Percentiles rank a stretch among this genome's conserved stretches.
These are phyloP conservation scores for Darksidea phi DNA, from an alignment of 495 filamentous ascomycete species.

Conservation along the genomic window DNA sequence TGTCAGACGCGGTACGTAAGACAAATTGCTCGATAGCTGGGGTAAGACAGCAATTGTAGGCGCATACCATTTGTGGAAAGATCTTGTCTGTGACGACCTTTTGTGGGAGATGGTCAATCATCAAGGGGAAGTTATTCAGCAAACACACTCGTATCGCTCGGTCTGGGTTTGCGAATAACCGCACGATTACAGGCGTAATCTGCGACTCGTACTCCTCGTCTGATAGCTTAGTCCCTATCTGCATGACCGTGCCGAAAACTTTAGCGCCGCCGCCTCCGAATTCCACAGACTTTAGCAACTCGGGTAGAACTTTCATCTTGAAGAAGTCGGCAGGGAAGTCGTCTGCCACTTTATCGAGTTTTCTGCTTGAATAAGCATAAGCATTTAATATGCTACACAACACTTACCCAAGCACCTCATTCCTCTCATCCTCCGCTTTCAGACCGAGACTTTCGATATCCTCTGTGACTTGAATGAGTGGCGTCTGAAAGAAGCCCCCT, in stretches of 20 bases:
- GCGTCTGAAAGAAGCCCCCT: slow-evolving; percentile 87
- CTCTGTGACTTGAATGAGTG: slow-evolving; percentile 85
- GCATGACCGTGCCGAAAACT: slow-evolving; percentile 82
- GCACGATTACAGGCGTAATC: slow-evolving; percentile 81
- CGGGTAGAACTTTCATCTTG: slow-evolving; percentile 92
- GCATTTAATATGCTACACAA: slow-evolving; percentile 11
- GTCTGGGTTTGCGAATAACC: slow-evolving; percentile 88
- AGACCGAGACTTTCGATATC: slow-evolving; percentile 88
- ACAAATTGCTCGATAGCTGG: too few relatives aligned
- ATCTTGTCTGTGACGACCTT: slow-evolving; percentile 95
- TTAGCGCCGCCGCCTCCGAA: slow-evolving; percentile 96
- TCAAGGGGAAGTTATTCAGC: slow-evolving; percentile 80
- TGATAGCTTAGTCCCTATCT: slow-evolving; percentile 80
- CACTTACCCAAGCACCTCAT: slow-evolving; percentile 77
- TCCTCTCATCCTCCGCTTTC: slow-evolving; percentile 78
- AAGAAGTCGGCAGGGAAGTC: slow-evolving; percentile 98
- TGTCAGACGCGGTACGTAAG: not conserved
- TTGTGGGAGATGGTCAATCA: slow-evolving; percentile 88
- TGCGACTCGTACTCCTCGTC: slow-evolving; percentile 85
- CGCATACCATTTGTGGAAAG: slow-evolving; percentile 92
- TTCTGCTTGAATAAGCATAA: slow-evolving; percentile 51
- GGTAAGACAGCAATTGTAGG: too few relatives aligned
- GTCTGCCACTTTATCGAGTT: slow-evolving; percentile 80
- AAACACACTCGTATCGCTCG: slow-evolving; percentile 89
- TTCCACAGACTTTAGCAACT: slow-evolving; percentile 94